phyloP scores from a whole-genome alignment of 2,329 filamentous ascomycete genomes.

The Fusarium bactridioides region DNA sequence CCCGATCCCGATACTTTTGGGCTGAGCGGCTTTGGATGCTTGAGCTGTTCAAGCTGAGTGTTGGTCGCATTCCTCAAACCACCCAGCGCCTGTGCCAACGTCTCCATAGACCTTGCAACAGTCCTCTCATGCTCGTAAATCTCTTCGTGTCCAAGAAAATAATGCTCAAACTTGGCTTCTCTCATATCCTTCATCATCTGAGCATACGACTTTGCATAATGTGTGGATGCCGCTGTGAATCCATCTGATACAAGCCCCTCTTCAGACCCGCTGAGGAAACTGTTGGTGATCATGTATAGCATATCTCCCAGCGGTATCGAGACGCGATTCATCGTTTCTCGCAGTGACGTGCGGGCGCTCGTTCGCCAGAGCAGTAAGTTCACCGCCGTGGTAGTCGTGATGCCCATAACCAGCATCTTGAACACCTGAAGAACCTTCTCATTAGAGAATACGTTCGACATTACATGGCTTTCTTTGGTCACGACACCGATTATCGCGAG shows the following conservation, averaged over 20 bases:
- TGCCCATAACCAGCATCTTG: conserved; percentile 82
- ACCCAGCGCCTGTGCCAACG: conserved; percentile 86
- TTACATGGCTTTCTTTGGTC: conserved; percentile 88
- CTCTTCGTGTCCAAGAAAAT: conserved; percentile 78
- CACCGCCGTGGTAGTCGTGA: conserved; percentile 72
- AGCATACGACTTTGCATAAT: conserved; percentile 71
- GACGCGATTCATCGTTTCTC: conserved; percentile 73
- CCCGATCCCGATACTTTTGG: accelerated
- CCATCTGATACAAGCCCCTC: conserved; percentile 73
- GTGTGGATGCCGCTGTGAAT: conserved; percentile 67
- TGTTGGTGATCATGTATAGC: conserved; percentile 80
- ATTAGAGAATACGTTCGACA: conserved; percentile 82
- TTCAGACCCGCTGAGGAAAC: conserved; percentile 84
- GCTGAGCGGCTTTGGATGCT: conserved; percentile 40
- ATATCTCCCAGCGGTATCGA: conserved; percentile 82
- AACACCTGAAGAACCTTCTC: conserved; percentile 82
- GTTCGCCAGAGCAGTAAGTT: conserved; percentile 81
- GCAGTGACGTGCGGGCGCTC: conserved; percentile 77
- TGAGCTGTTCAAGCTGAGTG: conserved; percentile 85
- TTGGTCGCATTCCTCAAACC: conserved; percentile 88
- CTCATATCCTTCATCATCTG: conserved; percentile 79
- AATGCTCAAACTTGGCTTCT: conserved; percentile 91
- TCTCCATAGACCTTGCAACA: conserved; percentile 84
- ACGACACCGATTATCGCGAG: conserved; percentile 89
- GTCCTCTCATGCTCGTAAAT: conserved; percentile 81